Evolutionary conservation across 371 early-diverging fungal species (phyloP).

Genomic region (Funneliformis caledonium): DNA sequence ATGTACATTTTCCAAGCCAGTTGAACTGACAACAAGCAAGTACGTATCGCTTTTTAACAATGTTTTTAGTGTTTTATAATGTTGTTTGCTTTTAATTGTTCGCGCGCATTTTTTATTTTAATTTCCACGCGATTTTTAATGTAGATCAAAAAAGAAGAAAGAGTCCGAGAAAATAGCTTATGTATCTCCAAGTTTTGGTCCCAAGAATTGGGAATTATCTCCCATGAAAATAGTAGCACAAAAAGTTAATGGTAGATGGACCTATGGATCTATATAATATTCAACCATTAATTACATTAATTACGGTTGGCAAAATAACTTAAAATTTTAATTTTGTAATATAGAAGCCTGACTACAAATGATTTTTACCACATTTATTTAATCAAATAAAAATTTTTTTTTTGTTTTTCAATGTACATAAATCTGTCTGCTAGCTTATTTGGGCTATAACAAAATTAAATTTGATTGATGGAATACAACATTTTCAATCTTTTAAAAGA

Average conservation of each 20-base stretch:
- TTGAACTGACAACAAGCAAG: slow-evolving; percentile 68
- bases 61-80: background rate
- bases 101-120: background rate
- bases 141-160: slow-evolving; percentile 16
- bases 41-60: slow-evolving; percentile 44
- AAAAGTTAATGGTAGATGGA: slow-evolving; percentile 70
- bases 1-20: slow-evolving; percentile 70
- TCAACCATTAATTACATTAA: too few relatives aligned
- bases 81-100: background rate
- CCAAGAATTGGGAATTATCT: slow-evolving; percentile 77
- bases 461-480: too few relatives aligned
- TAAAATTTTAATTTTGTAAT: too few relatives aligned
- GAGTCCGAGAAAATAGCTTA: slow-evolving; percentile 32
- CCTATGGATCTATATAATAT: slow-evolving; percentile 2
- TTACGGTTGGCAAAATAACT: too few relatives aligned
- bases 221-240: slow-evolving; percentile 71
- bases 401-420: too few relatives aligned
- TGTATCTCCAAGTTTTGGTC: slow-evolving; percentile 60
- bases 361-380: too few relatives aligned
- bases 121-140: background rate
- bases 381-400: too few relatives aligned
- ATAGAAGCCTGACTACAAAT: too few relatives aligned
- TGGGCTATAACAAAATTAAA: too few relatives aligned
- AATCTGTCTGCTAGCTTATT: too few relatives aligned
- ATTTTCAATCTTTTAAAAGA: too few relatives aligned